Base-by-base conservation (phyloP, 2,329 filamentous ascomycete genomes). In the Teratosphaeria pseudoeucalypti region DNA sequence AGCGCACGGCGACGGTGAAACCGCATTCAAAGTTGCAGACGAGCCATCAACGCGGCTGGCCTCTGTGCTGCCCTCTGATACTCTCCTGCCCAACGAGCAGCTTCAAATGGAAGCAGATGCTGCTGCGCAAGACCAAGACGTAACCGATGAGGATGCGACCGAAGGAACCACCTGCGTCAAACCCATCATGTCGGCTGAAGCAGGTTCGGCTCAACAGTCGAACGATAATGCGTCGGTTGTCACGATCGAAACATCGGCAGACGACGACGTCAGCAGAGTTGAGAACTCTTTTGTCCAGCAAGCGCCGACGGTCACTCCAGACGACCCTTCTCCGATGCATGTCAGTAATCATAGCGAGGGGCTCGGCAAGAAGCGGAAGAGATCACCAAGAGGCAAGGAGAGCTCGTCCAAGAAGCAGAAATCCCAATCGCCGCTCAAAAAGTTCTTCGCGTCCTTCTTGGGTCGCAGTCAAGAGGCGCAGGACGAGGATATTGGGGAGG, bases 401-500 rank as follows among this genome's bases (percentile, higher is more conserved):
- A 59, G 55, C 29, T 60, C 59, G 26, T 19, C 63, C 9, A 68
- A 66, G 63, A 73, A 70, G 59, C 65, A 65, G 16, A 72, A 68
- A 55, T 59, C 62, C 6, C 60, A 64, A 23, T 71, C 71, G 10
- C 70, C 68, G 5, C 61, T 70, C 52, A 69, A 68, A 54, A 65
- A 61, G 26, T 67, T 66, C 47, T 59, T 69, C 55, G 64, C 63
- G 19, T 62, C 58, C 32, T 61, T 70, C 2, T 63, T 65, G 10
- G 57, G 60, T 47, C 64, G 60, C 19, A 58, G 58, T 19, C 64
- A 68, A 55, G 56, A 61, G 6, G 66, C 71, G 0, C 67, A 72
- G 4, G 67, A 72, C 1, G 72, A 74, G 6, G 69, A 67, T 5
- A 69, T 75, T 23, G 68, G 69, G 26, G 75, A 76, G 52, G 75